Base-by-base conservation (phyloP, 129 eudicot genomes). In the Lactuca sativa region DNA sequence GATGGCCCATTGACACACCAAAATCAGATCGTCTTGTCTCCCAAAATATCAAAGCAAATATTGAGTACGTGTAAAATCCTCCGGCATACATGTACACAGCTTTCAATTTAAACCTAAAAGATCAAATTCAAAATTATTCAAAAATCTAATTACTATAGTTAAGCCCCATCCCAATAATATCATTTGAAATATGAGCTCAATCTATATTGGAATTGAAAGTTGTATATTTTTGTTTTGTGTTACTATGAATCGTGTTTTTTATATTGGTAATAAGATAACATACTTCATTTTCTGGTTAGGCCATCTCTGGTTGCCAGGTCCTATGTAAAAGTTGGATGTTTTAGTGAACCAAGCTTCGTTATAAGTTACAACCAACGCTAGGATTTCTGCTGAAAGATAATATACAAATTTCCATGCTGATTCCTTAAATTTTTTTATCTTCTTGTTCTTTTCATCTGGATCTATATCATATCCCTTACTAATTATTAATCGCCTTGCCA, bases 1-100 rank as follows among this genome's bases (percentile, higher is more conserved):
- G 97, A 79, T 91, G 97, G 10, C 92, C 79, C 97, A 91, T 91
- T n/a, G 95, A 91, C 68, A 88, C 97, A 53, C 90, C 85, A 85
- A 91, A 91, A 66, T 91, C 97, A 60, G 88, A 82, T 54, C 97
- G 97, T 76, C 97, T 91, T 57, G 95, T 91, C 63, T 91, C 97
- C 97, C 95, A 91, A 63, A 91, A 91, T 71, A 91, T 70, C 71
- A 91, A 79, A 41, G 97, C 95, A 75, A 91, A 91, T 60, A 91
- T 85, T 30, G 97, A 87, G 77, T 91, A 91, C 25, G 85, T 48
- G 58, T 87, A 91, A 83, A 91, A 91, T 64, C 97, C 97, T 61
- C 87, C 95, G 47, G 77, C 49, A 70, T 76, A 91, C 95, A 91
- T 87, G 69, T 91, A 91, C 30, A 91, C 47, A 58, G 77, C 95